Evolutionary conservation across 2,329 filamentous ascomycete species (phyloP).

Genomic region (Bipolaris gigantea): DNA sequence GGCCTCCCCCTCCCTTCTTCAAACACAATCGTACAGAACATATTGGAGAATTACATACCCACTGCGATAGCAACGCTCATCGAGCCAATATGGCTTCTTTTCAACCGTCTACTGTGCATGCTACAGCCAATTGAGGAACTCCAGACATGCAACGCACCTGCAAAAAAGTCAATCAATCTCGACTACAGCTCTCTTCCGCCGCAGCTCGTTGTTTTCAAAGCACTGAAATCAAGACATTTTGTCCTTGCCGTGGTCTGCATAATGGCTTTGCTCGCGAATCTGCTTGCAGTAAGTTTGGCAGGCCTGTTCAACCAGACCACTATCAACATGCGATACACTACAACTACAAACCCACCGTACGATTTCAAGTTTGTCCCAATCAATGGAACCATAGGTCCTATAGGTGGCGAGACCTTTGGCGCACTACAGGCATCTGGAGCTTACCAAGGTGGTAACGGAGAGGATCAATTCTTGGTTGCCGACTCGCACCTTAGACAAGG

Average conservation of each 20-base stretch:
- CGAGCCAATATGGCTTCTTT: slow-evolving; percentile 59
- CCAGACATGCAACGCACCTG: slow-evolving; percentile 43
- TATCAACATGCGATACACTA: slow-evolving; percentile 5
- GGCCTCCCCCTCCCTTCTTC: slow-evolving; percentile 20
- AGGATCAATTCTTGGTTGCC: slow-evolving; percentile 48
- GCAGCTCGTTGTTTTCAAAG: slow-evolving; percentile 54
- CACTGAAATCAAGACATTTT: slow-evolving; percentile 51
- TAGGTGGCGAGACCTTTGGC: accelerated
- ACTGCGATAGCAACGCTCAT: slow-evolving; percentile 58
- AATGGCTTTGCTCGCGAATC: slow-evolving; percentile 55
- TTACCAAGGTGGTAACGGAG: slow-evolving; percentile 27
- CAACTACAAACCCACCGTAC: slow-evolving; percentile 14
- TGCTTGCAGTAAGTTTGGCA: slow-evolving; percentile 57
- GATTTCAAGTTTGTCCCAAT: slow-evolving; percentile 26
- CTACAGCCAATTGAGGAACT: slow-evolving; percentile 60
- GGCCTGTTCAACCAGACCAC: slow-evolving; percentile 53
- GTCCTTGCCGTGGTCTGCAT: slow-evolving; percentile 53
- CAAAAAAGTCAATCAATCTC: slow-evolving; percentile 43
- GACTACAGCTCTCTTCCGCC: slow-evolving; percentile 61
- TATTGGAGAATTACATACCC: slow-evolving; percentile 56
- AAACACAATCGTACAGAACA: slow-evolving; percentile 44
- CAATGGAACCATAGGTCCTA: slow-evolving; percentile 31
- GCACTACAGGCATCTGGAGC: slow-evolving; percentile 21
- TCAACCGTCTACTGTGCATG: slow-evolving; percentile 58
- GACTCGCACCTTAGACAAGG: slow-evolving; percentile 52